Percentiles rank a stretch among this genome's conserved stretches.
Evolutionary conservation across 1,284 basidiomycete genomes (phyloP).

Genomic region (Apiotrichum gracile): DNA sequence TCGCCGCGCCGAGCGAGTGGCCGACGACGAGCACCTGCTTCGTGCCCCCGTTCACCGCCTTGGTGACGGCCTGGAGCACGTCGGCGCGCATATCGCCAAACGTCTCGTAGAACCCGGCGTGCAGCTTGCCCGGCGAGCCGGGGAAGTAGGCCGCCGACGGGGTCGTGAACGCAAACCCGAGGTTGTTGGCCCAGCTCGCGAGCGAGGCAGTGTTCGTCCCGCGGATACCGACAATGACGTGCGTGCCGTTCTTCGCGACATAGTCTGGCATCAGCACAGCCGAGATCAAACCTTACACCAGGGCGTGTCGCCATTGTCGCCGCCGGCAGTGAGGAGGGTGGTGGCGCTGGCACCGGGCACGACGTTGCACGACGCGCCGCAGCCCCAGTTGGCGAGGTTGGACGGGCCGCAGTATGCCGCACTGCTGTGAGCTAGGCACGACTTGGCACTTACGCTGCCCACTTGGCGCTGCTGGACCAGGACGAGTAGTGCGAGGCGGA

Average conservation of each 20-base stretch:
- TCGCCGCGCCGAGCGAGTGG: conserved; percentile 24
- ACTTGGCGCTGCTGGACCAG: not conserved
- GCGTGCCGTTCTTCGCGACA: conserved; percentile 2
- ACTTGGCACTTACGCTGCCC: not conserved
- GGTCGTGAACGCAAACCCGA: conserved; percentile 13
- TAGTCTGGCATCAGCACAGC: not conserved
- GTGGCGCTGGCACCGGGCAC: not conserved
- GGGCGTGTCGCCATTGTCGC: not conserved
- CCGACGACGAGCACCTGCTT: conserved; percentile 23
- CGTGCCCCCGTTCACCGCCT: conserved; percentile 1
- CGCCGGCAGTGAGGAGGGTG: not conserved
- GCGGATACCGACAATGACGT: conserved; percentile 14
- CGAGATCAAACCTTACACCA: not conserved
- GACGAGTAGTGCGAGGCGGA: not conserved
- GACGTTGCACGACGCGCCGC: not conserved
- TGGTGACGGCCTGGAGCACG: conserved; percentile 6
- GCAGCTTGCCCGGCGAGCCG: conserved; percentile 11
- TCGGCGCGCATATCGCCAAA: conserved; percentile 14
- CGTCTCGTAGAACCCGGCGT: conserved; percentile 22
- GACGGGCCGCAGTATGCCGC: not conserved
- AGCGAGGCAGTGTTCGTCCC: conserved; percentile 17
- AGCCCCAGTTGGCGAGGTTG: not conserved
- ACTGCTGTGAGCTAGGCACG: not conserved
- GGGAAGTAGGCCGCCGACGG: conserved; percentile 14
- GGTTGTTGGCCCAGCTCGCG: conserved; percentile 16